phyloP scores from a whole-genome alignment of 2,329 filamentous ascomycete species.

The Polychaeton citri region DNA sequence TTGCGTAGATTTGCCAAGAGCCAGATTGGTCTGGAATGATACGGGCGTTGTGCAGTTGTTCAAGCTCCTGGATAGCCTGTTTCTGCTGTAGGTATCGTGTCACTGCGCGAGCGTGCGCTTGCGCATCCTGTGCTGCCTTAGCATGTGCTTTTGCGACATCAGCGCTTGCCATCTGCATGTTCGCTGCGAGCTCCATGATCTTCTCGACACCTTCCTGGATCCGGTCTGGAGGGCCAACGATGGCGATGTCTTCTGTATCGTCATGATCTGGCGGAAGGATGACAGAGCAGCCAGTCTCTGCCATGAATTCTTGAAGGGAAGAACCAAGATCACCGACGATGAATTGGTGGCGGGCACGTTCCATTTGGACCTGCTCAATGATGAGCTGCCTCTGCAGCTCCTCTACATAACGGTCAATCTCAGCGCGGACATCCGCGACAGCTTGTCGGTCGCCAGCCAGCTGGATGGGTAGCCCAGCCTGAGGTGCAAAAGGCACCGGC shows the following conservation, averaged over 20 bases:
- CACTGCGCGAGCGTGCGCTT: slow-evolving; percentile 69
- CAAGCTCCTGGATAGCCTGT: slow-evolving; percentile 68
- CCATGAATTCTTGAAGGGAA: slow-evolving; percentile 72
- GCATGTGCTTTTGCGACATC: slow-evolving; percentile 72
- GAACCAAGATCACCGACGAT: slow-evolving; percentile 77
- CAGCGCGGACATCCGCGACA: slow-evolving; percentile 64
- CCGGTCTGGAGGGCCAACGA: slow-evolving; percentile 65
- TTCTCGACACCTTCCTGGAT: slow-evolving; percentile 65
- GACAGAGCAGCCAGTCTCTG: slow-evolving; percentile 80
- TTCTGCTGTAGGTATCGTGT: slow-evolving; percentile 79
- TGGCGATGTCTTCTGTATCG: slow-evolving; percentile 70
- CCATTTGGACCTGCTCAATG: slow-evolving; percentile 67
- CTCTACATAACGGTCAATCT: slow-evolving; percentile 66
- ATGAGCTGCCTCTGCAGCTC: slow-evolving; percentile 64
- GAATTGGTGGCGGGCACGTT: slow-evolving; percentile 83
- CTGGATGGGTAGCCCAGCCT: slow-evolving; percentile 64
- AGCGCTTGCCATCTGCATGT: slow-evolving; percentile 72
- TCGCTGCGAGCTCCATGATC: slow-evolving; percentile 77
- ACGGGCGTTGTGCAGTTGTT: slow-evolving; percentile 67
- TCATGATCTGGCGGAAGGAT: slow-evolving; percentile 63
- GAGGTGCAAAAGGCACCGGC: slow-evolving; percentile 55
- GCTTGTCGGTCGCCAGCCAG: slow-evolving; percentile 75
- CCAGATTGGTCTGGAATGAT: slow-evolving; percentile 65
- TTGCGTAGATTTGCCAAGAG: slow-evolving; percentile 79
- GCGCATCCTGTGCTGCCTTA: slow-evolving; percentile 56